Base-by-base conservation (phyloP, 192 early-diverging fungal species). In the Gryganskiella cystojenkinii region DNA sequence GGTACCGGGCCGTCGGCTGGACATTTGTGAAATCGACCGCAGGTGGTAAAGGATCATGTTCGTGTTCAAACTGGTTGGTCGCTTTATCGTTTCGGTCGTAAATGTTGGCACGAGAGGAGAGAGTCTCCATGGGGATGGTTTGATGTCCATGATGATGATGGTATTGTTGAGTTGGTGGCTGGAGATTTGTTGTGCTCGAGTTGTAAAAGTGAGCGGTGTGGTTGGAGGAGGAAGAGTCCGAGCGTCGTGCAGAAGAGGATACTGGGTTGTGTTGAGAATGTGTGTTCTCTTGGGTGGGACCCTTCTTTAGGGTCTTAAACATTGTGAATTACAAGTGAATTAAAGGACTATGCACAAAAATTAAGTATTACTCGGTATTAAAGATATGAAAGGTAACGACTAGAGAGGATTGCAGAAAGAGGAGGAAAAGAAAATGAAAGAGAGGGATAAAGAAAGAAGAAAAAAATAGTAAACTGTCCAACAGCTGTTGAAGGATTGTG, bases 1-100 rank as follows among this genome's bases (percentile, higher is more conserved):
- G 73, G 54, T 68, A 76, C 0, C 54, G 64, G 17, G 65, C 53
- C 20, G 58, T 47, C 2, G 73, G 73, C 0, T 17, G n/a, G 10
- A 68, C 44, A 4, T 46, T 45, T 13, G 58, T 31, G 42, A 53
- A 76, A 52, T 76, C 73, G 11, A 76, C 60, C 19, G 73, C 44
- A 30, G 64, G 65, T 46, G 73, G 73, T 4, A 76, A 60, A 33
- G 73, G 60, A 25, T 76, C 73, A 34, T 68, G 65, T 19, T 61
- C 56, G 5, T 56, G 30, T 3, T 45, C 50, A 31, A 17, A 1
- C 17, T 22, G 4, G 43, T 8, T 8, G 9, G n/a, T 56, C 20
- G n/a, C 7, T 20, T 33, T 44, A 33, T 42, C 33, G 33, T 45
- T 30, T 28, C n/a, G n/a, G 17, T 40, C 62, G 51, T 24, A 54